These are phyloP conservation scores for Evernia prunastri DNA, from an alignment of 495 filamentous ascomycete species.

Conservation along the genomic window DNA sequence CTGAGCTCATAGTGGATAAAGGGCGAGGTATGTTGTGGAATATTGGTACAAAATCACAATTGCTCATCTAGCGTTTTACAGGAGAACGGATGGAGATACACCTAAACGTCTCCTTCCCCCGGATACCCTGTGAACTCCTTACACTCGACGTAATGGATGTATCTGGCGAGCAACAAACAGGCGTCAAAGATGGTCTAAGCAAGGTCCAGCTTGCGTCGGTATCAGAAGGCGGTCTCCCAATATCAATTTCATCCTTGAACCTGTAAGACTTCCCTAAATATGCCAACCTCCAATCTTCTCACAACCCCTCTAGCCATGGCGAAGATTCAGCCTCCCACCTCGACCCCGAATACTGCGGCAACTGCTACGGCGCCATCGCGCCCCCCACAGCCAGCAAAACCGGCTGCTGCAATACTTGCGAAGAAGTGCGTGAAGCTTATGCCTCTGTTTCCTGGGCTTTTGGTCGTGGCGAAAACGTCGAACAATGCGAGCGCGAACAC, in stretches of 20 bases:
- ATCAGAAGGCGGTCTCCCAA: slow-evolving; percentile 69
- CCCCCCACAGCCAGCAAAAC: slow-evolving; percentile 62
- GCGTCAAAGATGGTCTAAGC: slow-evolving; percentile 83
- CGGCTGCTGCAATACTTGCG: slow-evolving; percentile 94
- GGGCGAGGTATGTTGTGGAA: slow-evolving; percentile 64
- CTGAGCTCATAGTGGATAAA: slow-evolving; percentile 94
- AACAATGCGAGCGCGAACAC: slow-evolving; percentile 93
- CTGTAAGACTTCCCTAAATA: slow-evolving; percentile 36
- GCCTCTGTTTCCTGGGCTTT: slow-evolving; percentile 86
- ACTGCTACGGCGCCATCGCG: slow-evolving; percentile 78
- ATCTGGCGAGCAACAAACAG: slow-evolving; percentile 89
- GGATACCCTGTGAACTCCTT: slow-evolving; percentile 86
- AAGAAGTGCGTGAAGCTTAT: slow-evolving; percentile 93
- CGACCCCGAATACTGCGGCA: slow-evolving; percentile 85
- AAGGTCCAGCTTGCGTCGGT: slow-evolving; percentile 73
- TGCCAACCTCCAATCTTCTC: neutral
- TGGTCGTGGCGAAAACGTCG: slow-evolving; percentile 81
- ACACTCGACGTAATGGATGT: slow-evolving; percentile 99
- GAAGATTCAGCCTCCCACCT: slow-evolving; percentile 73
- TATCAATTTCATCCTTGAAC: slow-evolving; percentile 65
- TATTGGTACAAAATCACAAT: neutral
- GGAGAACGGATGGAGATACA: slow-evolving; percentile 98
- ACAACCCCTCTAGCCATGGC: slow-evolving; percentile 38
- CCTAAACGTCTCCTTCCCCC: slow-evolving; percentile 94
- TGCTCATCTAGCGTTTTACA: slow-evolving; percentile 32